phyloP scores from a whole-genome alignment of 2,329 filamentous ascomycete genomes.

The Zasmidium angulare region DNA sequence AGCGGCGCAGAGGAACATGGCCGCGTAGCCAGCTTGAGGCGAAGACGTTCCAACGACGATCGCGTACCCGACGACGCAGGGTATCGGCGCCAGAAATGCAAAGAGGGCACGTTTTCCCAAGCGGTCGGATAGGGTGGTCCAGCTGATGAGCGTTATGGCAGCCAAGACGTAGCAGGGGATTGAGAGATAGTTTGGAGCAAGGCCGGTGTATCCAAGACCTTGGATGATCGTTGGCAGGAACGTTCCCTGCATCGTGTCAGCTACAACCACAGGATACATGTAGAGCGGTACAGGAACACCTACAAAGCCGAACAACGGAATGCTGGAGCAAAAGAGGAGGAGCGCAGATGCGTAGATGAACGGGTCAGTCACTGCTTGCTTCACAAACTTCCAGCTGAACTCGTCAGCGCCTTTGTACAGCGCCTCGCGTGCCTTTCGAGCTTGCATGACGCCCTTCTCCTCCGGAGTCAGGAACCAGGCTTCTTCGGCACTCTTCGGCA shows the following conservation, averaged over 20 bases:
- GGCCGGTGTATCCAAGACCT: constrained; percentile 11
- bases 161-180: constrained; percentile 10
- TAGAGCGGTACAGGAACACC: neutral
- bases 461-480: constrained; percentile 31
- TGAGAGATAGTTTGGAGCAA: constrained; percentile 10
- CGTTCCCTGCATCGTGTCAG: neutral
- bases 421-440: constrained; percentile 31
- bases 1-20: constrained; percentile 9
- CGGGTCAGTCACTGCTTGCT: constrained; percentile 34
- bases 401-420: constrained; percentile 33
- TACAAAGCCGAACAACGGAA: constrained; percentile 8
- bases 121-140: constrained; percentile 6
- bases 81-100: constrained; percentile 7
- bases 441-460: constrained; percentile 27
- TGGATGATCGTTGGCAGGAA: constrained; percentile 13
- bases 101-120: constrained; percentile 3
- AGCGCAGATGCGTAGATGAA: constrained; percentile 32
- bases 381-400: constrained; percentile 33
- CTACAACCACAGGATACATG: too few relatives aligned
- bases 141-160: neutral
- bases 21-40: neutral
- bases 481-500: constrained; percentile 28
- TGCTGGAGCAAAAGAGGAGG: constrained; percentile 34
- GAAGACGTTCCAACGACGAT: constrained; percentile 9
- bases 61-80: constrained; percentile 6